These are phyloP conservation scores for Rutstroemia sp. DNA, from an alignment of 2,329 filamentous ascomycete species.

Conservation along the genomic window DNA sequence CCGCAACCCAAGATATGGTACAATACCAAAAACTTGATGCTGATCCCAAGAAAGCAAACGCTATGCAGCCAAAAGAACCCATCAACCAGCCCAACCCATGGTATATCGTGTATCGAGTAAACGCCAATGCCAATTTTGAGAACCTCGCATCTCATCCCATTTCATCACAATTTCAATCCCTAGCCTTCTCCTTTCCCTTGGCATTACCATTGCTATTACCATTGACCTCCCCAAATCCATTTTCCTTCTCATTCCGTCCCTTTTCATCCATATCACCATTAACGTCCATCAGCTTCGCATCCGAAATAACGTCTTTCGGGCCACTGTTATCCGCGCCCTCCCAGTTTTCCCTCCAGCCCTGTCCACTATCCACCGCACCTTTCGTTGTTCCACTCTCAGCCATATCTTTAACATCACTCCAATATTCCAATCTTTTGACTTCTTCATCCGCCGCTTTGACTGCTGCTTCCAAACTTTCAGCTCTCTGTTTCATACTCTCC, in stretches of 20 bases:
- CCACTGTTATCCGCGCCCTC: conserved; percentile 25
- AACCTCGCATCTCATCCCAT: background rate
- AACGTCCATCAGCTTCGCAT: conserved; percentile 17
- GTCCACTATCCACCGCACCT: conserved; percentile 23
- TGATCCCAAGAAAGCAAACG: background rate
- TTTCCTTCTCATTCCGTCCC: background rate
- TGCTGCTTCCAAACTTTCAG: conserved; percentile 65
- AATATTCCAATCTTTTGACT: conserved; percentile 75
- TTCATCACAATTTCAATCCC: background rate
- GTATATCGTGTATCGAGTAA: background rate
- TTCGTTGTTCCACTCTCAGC: conserved; percentile 39
- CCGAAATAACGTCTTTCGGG: conserved; percentile 25
- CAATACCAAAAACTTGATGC: background rate
- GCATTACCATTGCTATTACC: background rate
- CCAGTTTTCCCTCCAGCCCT: conserved; percentile 27
- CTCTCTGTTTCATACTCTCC: conserved; percentile 27
- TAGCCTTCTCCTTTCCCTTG: background rate
- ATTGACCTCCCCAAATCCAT: background rate
- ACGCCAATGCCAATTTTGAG: background rate
- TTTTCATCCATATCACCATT: conserved; percentile 17
- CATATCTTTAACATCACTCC: conserved; percentile 74
- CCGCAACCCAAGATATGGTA: background rate
- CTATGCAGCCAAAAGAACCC: background rate
- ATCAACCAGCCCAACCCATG: background rate
- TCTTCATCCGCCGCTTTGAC: conserved; percentile 72